Base-by-base conservation (phyloP, 1,284 basidiomycete species). In the Anthracocystis panici-leucophaei region DNA sequence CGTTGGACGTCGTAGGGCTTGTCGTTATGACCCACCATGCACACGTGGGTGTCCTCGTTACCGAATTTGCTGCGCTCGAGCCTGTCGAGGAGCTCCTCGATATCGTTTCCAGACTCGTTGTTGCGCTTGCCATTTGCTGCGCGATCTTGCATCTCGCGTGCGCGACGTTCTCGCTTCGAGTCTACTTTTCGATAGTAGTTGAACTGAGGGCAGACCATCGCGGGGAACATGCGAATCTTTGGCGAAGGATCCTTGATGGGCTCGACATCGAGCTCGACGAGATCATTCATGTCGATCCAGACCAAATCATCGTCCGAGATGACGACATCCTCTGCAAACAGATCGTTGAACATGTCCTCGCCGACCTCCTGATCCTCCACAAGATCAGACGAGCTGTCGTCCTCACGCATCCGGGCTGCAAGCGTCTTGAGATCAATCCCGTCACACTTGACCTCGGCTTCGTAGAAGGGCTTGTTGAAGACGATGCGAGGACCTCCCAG, bases 251-350 rank as follows among this genome's bases (percentile, higher is more conserved):
- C 80, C 49, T 88, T 87, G 44, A 75, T 52, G 2, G 88, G 85
- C 1, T 91, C 87, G 2, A 87, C 85, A 78, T 92, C 91, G 1
- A 91, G 88, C 83, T 97, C 94, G 58, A 93, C 88, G 80, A 92
- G 96, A 82, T 98, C 96, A 75, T 93, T 90, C 46, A 88, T 83
- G 84, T 97, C 91, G 38, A 91, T 87, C 94, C 95, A 97, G 18
- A 79, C 80, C 11, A 77, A 61, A n/a, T 84, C 80, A 4, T 64
- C 57, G 42, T 71, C 65, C 10, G 77, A 65, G 5, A 72, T 42
- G 38, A 58, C 46, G 5, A 57, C 31, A 16, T 74, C 71, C 27
- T 60, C 75, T 9, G 65, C 75, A 20, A 79, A 78, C 14, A 78
- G 50, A 25, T 75, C 69, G 25, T 82, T 74, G 57, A 80, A 48